Evolutionary conservation across 1,284 basidiomycete genomes (phyloP), one percentile per base, ranked within the genome.

Genomic region (Sphagnurus paluster): DNA sequence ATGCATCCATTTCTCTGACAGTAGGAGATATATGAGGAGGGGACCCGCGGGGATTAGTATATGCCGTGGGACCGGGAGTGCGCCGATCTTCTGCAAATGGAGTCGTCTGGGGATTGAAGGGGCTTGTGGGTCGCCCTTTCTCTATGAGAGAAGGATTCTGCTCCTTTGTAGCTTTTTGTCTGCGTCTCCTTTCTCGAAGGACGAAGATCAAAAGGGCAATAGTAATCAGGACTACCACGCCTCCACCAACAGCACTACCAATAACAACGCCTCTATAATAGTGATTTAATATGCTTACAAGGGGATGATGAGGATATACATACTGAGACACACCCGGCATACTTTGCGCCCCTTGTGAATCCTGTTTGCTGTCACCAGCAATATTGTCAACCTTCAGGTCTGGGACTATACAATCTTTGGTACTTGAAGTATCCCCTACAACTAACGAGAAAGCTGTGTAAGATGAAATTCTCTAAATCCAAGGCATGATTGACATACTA

Each of bases 201-300:
- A 76, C 50, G 57, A 74, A 79, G 20, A 75, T 37, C 7, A 68
- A 49, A 64, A 80, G 71, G 23, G 65, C 59, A 23, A 75, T 41
- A 7, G 65, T 63, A 24, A 79, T 58, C 13, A 74, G 49, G 24
- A 73, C 55, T 5, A 76, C 55, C 9, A 68, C 55, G 16, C 62
- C 64, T 28, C 69, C 72, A 2, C 69, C 73, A 24, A 71, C 65
- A 29, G 70, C 64, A 34, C 71, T 67, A 20, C 72, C 76, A 45
- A 79, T 73, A 41, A 75, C 61, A 14, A 71, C 62, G 17, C 58
- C 55, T 44, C 74, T 77, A 32, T 11, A 48, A 26, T 42, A 19
- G 5, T 11, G 40, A 35, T 29, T 49, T 42, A 32, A 51, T 50
- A 32, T 28, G 34, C 4, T 24, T 17, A 10, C n/a, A 21, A 9